Conservation (phyloP, 768 basidiomycete genomes). For the Boletus huronensis region DNA sequence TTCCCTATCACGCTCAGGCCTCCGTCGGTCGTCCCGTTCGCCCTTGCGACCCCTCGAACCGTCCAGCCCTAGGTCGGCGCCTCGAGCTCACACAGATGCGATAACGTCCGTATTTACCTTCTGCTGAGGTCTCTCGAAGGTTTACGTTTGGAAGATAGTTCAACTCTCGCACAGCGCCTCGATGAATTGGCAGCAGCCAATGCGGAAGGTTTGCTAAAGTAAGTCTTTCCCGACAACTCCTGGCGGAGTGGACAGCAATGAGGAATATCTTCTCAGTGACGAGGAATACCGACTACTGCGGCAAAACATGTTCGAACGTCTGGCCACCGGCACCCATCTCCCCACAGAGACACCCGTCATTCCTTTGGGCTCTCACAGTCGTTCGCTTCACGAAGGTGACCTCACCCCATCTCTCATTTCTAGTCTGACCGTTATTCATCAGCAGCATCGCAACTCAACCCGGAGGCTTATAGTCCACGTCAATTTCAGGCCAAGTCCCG, state of each 20-base stretch:
- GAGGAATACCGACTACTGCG: slow-evolving; percentile 83
- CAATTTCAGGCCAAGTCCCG: slow-evolving; percentile 33
- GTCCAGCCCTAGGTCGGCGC: slow-evolving; percentile 20
- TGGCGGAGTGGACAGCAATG: not conserved
- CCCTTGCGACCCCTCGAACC: slow-evolving; percentile 24
- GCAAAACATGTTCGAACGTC: slow-evolving; percentile 80
- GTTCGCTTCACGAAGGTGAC: slow-evolving; percentile 16
- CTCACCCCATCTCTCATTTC: not conserved
- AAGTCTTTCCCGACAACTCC: slow-evolving; percentile 24
- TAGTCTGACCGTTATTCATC: slow-evolving; percentile 7
- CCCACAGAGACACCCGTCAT: slow-evolving; percentile 64
- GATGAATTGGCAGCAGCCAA: slow-evolving; percentile 80
- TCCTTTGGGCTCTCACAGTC: slow-evolving; percentile 43
- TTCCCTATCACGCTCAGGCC: slow-evolving; percentile 10
- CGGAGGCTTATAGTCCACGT: slow-evolving; percentile 22
- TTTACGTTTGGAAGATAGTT: slow-evolving; percentile 37
- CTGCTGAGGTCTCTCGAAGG: slow-evolving; percentile 6
- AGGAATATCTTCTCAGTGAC: slow-evolving; percentile 46
- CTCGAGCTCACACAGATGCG: slow-evolving; percentile 40
- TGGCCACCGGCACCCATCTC: slow-evolving; percentile 53
- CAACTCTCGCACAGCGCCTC: slow-evolving; percentile 75
- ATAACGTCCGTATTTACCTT: slow-evolving; percentile 48
- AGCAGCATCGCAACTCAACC: slow-evolving; percentile 18
- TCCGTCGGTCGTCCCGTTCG: slow-evolving; percentile 20
- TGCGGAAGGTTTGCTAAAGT: slow-evolving; percentile 76